Conservation (phyloP, 2,329 filamentous ascomycete genomes). For the Didymella pomorum region DNA sequence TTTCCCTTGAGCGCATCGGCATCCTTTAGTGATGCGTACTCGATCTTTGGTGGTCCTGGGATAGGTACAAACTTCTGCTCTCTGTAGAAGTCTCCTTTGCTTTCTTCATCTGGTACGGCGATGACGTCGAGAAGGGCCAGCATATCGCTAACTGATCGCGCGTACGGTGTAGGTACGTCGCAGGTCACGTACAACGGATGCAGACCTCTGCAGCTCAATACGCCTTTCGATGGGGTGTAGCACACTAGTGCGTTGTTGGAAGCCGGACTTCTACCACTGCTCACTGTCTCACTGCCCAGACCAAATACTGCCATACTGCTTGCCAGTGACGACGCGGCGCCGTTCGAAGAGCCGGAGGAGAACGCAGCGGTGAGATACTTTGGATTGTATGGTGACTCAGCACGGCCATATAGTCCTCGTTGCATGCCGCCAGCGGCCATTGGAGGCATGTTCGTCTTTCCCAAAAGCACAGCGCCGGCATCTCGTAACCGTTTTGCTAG, state of each 20-base stretch:
- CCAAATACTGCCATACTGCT: slow-evolving; percentile 63
- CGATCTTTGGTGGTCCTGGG: slow-evolving; percentile 46
- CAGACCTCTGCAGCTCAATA: slow-evolving; percentile 61
- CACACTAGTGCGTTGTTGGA: slow-evolving; percentile 65
- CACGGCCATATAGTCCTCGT: slow-evolving; percentile 63
- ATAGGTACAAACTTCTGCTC: slow-evolving; percentile 58
- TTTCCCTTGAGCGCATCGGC: slow-evolving; percentile 52
- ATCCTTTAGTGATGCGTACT: slow-evolving; percentile 48
- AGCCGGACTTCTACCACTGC: slow-evolving; percentile 64
- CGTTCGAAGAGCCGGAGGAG: slow-evolving; percentile 66
- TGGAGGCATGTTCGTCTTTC: slow-evolving; percentile 67
- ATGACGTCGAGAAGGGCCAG: slow-evolving; percentile 60
- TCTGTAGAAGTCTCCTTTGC: slow-evolving; percentile 63
- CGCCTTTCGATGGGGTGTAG: slow-evolving; percentile 64
- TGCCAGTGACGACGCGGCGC: slow-evolving; percentile 61
- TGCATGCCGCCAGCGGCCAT: slow-evolving; percentile 68
- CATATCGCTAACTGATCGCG: slow-evolving; percentile 61
- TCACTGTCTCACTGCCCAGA: slow-evolving; percentile 64
- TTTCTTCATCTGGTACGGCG: slow-evolving; percentile 53
- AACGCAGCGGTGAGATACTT: slow-evolving; percentile 64
- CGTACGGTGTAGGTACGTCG: slow-evolving; percentile 63
- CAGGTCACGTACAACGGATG: slow-evolving; percentile 66
- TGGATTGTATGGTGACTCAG: slow-evolving; percentile 64
- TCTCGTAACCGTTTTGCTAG: slow-evolving; percentile 58
- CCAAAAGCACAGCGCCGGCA: slow-evolving; percentile 62